These are phyloP conservation scores for Haplosporangium sp. DNA, from an alignment of 371 early-diverging fungal genomes.

Conservation along the genomic window DNA sequence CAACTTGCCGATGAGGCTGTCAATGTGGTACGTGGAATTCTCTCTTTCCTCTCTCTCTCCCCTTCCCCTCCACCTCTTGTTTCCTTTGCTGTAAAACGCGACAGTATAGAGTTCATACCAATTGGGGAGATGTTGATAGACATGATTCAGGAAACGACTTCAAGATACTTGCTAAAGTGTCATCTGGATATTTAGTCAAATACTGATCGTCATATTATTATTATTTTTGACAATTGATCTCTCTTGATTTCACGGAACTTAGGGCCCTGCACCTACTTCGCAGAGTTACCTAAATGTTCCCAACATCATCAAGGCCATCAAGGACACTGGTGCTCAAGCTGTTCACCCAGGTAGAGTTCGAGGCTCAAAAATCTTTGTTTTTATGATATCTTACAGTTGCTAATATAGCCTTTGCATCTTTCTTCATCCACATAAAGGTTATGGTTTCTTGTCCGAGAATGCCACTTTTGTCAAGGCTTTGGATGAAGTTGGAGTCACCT, in stretches of 20 bases:
- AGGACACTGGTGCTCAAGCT: slow-evolving; percentile 72
- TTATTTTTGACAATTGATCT: background rate
- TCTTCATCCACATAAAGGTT: slow-evolving; percentile 62
- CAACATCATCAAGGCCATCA: slow-evolving; percentile 66
- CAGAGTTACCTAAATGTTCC: slow-evolving; percentile 72
- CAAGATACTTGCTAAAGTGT: slow-evolving; percentile 24
- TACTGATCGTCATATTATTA: background rate
- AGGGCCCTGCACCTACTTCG: slow-evolving; percentile 73
- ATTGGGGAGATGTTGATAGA: background rate
- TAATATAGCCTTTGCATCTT: background rate
- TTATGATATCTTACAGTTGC: background rate
- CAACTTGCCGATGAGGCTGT: slow-evolving; percentile 78
- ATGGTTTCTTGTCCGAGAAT: slow-evolving; percentile 93
- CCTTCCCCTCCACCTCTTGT: background rate
- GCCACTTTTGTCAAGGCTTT: slow-evolving; percentile 79
- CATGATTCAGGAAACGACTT: background rate
- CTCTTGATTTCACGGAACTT: background rate
- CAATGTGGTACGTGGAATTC: slow-evolving; percentile 62
- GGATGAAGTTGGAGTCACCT: slow-evolving; percentile 73
- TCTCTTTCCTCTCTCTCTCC: background rate
- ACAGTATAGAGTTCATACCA: background rate
- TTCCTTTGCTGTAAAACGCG: background rate
- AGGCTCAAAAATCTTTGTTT: background rate
- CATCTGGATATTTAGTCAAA: background rate
- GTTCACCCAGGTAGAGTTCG: slow-evolving; percentile 70